Evolutionary conservation across 1,284 basidiomycete species (phyloP), one percentile per base, ranked within the genome.

Genomic region (Ceratorhiza oryzae-sativae): DNA sequence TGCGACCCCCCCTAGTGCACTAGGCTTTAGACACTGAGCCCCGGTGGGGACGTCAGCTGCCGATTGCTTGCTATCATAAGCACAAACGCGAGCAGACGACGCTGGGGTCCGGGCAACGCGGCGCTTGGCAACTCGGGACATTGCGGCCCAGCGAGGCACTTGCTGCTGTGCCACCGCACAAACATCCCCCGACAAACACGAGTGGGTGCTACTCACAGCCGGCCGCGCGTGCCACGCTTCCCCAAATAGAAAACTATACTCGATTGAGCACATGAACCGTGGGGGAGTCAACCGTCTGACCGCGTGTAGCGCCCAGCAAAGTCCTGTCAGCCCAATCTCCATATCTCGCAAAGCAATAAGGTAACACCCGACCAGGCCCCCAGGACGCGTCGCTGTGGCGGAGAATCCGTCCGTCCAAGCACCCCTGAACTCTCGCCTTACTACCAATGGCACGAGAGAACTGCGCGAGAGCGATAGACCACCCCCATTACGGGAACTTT

Each of bases 381-480:
- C 65, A 25, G 58, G 65, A 70, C 65, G 65, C 65, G 65, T 70
- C 65, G 18, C 58, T 23, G 41, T 41, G 41, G 90, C 90, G 1
- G 92, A 94, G 77, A 87, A 88, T 0, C 93, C 92, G 2, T 94
- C 94, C 77, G 88, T 92, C 27, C 87, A 89, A 72, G 92, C 92
- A 30, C 93, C 92, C 0, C 83, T 94, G 68, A 93, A 93, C 79
- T 92, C 92, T 34, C 87, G 92, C 74, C 87, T 94, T 85, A 62
- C 65, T 25, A 74, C 73, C 55, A 30, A 60, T 20, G 76, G 55
- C 60, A 76, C 75, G 74, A 72, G 71, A 77, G 74, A 78, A 79
- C 51, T 34, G 23, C 90, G 87, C 78, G 87, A 85, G 68, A 90
- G 87, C 78, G 85, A 80, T 59, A 86, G 80, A 78, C 86, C 83